A percentile compares a stretch with the other conserved stretches of the same genome.
Evolutionary conservation across 352 stramenopile genomes (phyloP).

Genomic region (Phytopythium ostracodes): DNA sequence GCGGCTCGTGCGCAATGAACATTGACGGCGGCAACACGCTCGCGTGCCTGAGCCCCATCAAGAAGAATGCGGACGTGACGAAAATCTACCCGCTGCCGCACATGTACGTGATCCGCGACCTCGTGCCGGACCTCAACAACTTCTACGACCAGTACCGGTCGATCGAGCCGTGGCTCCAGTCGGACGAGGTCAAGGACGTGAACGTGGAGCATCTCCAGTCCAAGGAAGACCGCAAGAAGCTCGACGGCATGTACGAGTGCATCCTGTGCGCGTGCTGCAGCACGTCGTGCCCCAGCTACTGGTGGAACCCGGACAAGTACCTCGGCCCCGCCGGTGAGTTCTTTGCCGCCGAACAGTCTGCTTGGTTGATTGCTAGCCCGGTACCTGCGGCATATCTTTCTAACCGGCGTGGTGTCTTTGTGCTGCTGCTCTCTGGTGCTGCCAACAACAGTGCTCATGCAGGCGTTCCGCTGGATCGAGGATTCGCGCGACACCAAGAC

Average conservation of each 20-base stretch:
- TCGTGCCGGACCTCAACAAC: slow-evolving; percentile 99
- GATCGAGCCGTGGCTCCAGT: slow-evolving; percentile 99
- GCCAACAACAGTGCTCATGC: slow-evolving; percentile 76
- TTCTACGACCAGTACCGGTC: slow-evolving; percentile 98
- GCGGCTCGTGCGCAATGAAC: slow-evolving; percentile 99
- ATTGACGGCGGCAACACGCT: slow-evolving; percentile 99
- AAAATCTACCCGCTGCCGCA: slow-evolving; percentile 99
- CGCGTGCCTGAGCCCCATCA: slow-evolving; percentile 97
- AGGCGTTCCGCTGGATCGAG: slow-evolving; percentile 98
- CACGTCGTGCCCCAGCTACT: slow-evolving; percentile 99
- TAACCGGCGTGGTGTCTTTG: slow-evolving; percentile 4
- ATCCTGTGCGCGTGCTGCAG: slow-evolving; percentile 99
- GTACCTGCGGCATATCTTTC: neutral
- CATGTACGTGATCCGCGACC: slow-evolving; percentile 99
- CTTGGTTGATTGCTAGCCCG: neutral
- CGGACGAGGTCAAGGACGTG: slow-evolving; percentile 80
- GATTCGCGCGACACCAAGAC: slow-evolving; percentile 98
- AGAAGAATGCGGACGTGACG: slow-evolving; percentile 89
- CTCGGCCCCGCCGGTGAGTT: slow-evolving; percentile 81
- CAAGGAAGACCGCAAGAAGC: slow-evolving; percentile 97
- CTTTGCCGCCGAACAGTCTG: neutral
- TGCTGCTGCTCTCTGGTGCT: slow-evolving; percentile 2
- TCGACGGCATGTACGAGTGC: slow-evolving; percentile 99
- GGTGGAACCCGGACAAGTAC: slow-evolving; percentile 98
- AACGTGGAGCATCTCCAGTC: slow-evolving; percentile 88